phyloP scores from a whole-genome alignment of 2,329 filamentous ascomycete species.

The Neopestalotiopsis rosae region DNA sequence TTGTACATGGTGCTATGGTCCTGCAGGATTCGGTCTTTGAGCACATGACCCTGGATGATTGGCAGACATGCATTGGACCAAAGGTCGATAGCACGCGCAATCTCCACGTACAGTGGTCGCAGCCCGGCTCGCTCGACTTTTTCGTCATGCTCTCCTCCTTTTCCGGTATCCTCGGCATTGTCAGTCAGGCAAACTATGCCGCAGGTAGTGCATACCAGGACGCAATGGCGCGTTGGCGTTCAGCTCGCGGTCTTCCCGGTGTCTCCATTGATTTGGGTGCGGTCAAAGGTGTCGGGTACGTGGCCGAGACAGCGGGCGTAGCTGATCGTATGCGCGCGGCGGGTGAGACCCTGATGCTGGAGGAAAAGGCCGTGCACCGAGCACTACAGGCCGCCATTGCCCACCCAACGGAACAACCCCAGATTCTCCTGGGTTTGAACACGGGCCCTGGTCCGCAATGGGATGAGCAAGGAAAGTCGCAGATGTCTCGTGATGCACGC shows the following conservation, averaged over 20 bases:
- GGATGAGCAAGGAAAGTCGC: no score
- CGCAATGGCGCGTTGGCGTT: constrained; percentile 6
- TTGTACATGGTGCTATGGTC: constrained; percentile 23
- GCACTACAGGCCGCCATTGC: constrained; percentile 9
- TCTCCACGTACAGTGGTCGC: constrained; percentile 25
- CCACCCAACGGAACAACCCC: no score
- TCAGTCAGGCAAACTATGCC: constrained; percentile 16
- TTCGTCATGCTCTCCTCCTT: constrained; percentile 47
- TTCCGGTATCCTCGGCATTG: constrained; percentile 39
- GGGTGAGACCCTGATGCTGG: neutral
- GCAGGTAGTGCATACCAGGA: constrained; percentile 13
- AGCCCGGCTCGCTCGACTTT: constrained; percentile 34
- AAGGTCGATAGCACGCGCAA: constrained; percentile 25
- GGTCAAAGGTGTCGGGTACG: constrained; percentile 4
- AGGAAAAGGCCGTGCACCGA: neutral
- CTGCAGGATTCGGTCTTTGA: constrained; percentile 22
- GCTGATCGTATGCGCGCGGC: constrained; percentile 7
- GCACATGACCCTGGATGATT: constrained; percentile 22
- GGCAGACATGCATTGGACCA: constrained; percentile 9
- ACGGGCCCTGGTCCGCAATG: no score
- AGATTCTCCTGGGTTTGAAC: no score
- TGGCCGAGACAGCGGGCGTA: constrained; percentile 10
- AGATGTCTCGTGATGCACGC: no score
- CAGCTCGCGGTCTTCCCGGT: neutral
- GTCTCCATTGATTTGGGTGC: constrained; percentile 13